Evolutionary conservation across 768 basidiomycete genomes (phyloP), one percentile per base, ranked within the genome.

Genomic region (Clathrus columnatus): DNA sequence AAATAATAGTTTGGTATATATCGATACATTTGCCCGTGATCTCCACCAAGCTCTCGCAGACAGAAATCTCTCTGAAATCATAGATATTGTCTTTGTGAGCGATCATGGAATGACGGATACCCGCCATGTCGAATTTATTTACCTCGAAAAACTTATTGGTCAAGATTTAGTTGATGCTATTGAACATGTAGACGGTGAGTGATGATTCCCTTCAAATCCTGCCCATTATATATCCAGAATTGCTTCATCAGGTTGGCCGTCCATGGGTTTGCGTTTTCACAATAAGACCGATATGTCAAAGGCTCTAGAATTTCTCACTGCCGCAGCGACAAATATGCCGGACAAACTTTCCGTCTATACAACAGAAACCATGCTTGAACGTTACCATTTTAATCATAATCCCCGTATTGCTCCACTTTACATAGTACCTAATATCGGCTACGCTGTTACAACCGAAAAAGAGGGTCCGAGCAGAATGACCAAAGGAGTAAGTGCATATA

Each of bases 81-180:
- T 92, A 11, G 90, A 96, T 65, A 75, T 95, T 28, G 77, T 95
- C 21, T 92, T 94, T 61, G 91, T 96, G 60, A 87, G 85, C 59
- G 89, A 91, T 65, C 87, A 91, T 62, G 91, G 90, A n/a, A 93
- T 91, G 88, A 85, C 82, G 1, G 87, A 90, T 65, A 95, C 91
- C n/a, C 82, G 81, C 58, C 77, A 87, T 59, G 82, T 83, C 0
- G 80, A 85, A 48, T 75, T 79, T 48, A 70, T 94, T 29, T 89
- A 85, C 67, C 74, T 96, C 51, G 91, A 96, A 65, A 85, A 90
- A 61, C 80, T 91, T 55, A 71, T 91, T 30, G 87, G 85, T 1
- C 68, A 75, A 32, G 80, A 82, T 2, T 86, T 83, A 2, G 74
- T 81, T 49, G 63, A 69, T 5, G 69, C 69, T 16, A 83, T 91